Conservation (phyloP, 768 basidiomycete species). For the Udeniomyces megalosporus region DNA sequence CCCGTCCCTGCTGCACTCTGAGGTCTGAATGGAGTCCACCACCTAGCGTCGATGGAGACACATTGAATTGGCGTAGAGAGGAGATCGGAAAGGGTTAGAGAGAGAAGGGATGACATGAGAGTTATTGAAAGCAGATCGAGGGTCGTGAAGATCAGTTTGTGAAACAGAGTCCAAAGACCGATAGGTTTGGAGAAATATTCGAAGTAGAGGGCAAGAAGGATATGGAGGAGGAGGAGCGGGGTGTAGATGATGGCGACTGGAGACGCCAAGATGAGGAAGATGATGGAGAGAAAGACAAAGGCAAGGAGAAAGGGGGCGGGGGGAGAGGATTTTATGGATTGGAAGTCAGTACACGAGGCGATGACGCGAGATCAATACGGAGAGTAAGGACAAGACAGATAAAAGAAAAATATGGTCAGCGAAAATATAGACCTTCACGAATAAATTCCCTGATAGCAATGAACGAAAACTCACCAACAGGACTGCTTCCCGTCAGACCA, state of each 20-base stretch:
- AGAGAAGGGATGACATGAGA: background rate
- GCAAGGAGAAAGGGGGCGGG: conserved; percentile 39
- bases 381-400: conserved; percentile 36
- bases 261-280: conserved; percentile 43
- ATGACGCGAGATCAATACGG: conserved; percentile 34
- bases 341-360: conserved; percentile 41
- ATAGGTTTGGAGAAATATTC: conserved; percentile 74
- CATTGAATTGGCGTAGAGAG: conserved; percentile 65
- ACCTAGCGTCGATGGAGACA: conserved; percentile 40
- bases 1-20: background rate
- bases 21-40: conserved; percentile 47
- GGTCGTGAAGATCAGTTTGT: conserved; percentile 52
- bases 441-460: too few species aligned
- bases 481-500: conserved; percentile 11
- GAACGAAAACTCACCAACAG: conserved; percentile 4
- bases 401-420: background rate
- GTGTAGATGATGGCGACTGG: too few species aligned
- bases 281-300: conserved; percentile 23
- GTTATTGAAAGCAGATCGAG: background rate
- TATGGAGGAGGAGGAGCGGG: too few species aligned
- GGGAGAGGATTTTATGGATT: conserved; percentile 71
- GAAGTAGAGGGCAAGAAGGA: too few species aligned
- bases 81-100: conserved; percentile 24
- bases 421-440: background rate
- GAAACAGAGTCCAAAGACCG: conserved; percentile 80